Conservation (phyloP, 2,329 filamentous ascomycete genomes). For the Fusarium beomiforme region DNA sequence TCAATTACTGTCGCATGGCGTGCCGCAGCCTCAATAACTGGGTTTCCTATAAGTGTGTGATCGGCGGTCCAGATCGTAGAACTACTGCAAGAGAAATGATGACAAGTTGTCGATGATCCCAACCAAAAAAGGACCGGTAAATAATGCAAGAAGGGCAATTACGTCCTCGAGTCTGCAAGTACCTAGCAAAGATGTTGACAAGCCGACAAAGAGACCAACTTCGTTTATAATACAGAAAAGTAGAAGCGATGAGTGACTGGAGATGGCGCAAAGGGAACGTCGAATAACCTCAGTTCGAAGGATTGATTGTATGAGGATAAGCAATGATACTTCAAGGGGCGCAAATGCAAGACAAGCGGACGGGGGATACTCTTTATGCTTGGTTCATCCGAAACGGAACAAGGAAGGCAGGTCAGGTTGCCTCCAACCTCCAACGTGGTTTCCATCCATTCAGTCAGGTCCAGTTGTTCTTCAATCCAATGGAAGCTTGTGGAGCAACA, state of each 20-base stretch:
- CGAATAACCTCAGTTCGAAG: not conserved
- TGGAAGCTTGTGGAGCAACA: slow-evolving; percentile 33
- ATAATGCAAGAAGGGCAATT: not conserved
- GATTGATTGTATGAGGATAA: not conserved
- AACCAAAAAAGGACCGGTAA: not conserved
- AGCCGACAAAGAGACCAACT: not conserved
- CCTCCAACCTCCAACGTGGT: slow-evolving; percentile 38
- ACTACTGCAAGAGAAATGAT: slow-evolving; percentile 23
- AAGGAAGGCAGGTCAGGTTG: slow-evolving; percentile 29
- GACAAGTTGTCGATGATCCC: slow-evolving; percentile 17
- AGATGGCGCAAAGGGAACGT: slow-evolving; percentile 8
- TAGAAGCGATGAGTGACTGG: slow-evolving; percentile 1
- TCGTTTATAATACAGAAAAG: slow-evolving; percentile 1
- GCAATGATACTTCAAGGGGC: slow-evolving; percentile 3
- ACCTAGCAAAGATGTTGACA: not conserved
- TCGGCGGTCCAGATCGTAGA: slow-evolving; percentile 34
- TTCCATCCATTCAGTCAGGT: slow-evolving; percentile 23
- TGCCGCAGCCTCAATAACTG: slow-evolving; percentile 33
- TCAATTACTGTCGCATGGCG: slow-evolving; percentile 43
- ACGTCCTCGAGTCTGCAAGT: slow-evolving; percentile 4
- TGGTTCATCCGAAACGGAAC: slow-evolving; percentile 26
- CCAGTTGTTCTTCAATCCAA: slow-evolving; percentile 23
- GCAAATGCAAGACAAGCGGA: slow-evolving; percentile 28
- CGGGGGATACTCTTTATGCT: slow-evolving; percentile 39
- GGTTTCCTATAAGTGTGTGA: slow-evolving; percentile 35